A percentile compares a stretch with the other conserved stretches of the same genome.
Conservation (phyloP, 352 stramenopile species). For the Phytophthora sojae region DNA sequence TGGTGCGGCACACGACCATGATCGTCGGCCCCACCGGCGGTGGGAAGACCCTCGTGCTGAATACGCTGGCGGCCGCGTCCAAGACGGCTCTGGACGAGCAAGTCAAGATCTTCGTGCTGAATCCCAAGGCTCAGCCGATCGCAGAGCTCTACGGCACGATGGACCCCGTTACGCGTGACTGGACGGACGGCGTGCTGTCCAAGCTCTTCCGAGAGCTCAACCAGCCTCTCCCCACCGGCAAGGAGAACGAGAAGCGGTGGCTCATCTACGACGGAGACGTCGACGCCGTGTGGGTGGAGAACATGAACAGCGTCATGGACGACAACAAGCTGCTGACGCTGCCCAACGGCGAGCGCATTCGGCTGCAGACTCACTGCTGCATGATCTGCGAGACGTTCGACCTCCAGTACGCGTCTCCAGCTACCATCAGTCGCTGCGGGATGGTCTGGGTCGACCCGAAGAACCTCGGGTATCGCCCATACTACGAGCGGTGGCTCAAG, state of each 20-base stretch:
- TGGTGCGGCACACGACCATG: conserved; percentile 96
- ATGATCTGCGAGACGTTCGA: conserved; percentile 98
- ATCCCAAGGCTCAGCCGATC: conserved; percentile 94
- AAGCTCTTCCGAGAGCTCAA: conserved; percentile 96
- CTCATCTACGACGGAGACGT: conserved; percentile 97
- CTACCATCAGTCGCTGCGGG: conserved; percentile 95
- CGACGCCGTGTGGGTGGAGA: conserved; percentile 97
- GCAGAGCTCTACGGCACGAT: conserved; percentile 96
- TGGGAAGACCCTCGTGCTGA: conserved; percentile 93
- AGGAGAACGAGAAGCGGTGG: conserved; percentile 95
- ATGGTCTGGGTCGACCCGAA: conserved; percentile 98
- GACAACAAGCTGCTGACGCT: conserved; percentile 97
- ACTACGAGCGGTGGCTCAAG: conserved; percentile 95
- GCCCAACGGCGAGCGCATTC: conserved; percentile 96
- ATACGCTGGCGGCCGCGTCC: conserved; percentile 88
- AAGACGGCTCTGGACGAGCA: conserved; percentile 89
- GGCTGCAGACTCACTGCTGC: conserved; percentile 91
- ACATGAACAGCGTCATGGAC: conserved; percentile 99
- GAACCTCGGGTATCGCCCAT: conserved; percentile 95
- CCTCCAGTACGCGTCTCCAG: conserved; percentile 95
- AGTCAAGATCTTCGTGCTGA: conserved; percentile 95
- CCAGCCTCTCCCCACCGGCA: conserved; percentile 87
- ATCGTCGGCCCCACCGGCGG: conserved; percentile 95
- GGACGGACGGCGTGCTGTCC: conserved; percentile 95
- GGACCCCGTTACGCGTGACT: conserved; percentile 96